These are phyloP conservation scores for Dillenia suffruticosa DNA, from an alignment of 164 flowering plant genomes.

Conservation along the genomic window DNA sequence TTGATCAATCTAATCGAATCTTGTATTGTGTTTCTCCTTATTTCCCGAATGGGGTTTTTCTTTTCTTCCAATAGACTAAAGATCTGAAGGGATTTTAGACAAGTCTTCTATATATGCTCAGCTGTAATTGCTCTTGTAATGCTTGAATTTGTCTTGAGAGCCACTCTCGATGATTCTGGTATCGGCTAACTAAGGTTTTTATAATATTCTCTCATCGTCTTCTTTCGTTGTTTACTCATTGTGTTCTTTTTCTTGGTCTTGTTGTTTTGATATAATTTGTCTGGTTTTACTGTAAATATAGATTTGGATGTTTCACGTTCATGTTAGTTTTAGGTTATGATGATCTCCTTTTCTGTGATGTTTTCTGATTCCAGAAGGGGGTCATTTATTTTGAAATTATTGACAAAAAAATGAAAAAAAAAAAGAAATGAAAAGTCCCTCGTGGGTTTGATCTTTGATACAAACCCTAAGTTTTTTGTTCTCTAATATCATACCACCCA, in stretches of 20 bases:
- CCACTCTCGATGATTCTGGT: slow-evolving; percentile 34
- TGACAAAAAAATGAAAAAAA: neutral
- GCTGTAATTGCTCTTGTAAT: slow-evolving; percentile 7
- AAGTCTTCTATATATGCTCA: too few species aligned
- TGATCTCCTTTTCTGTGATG: slow-evolving; percentile 4
- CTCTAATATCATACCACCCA: slow-evolving; percentile 22
- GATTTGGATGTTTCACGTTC: neutral
- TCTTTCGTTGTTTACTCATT: neutral
- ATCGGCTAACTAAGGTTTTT: slow-evolving; percentile 18
- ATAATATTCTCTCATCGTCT: neutral
- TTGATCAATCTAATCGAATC: too few species aligned
- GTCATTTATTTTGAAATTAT: slow-evolving; percentile 1
- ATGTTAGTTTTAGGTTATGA: neutral
- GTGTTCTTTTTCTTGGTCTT: slow-evolving; percentile 8
- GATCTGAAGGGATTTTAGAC: too few species aligned
- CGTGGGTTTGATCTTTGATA: neutral
- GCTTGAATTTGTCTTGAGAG: slow-evolving; percentile 19
- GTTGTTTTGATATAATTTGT: neutral
- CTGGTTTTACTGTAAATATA: slow-evolving; percentile 10
- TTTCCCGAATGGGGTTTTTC: too few species aligned
- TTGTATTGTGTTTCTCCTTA: too few species aligned
- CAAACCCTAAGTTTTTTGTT: neutral
- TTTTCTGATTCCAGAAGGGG: slow-evolving; percentile 21
- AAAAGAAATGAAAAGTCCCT: too few species aligned
- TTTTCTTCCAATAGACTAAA: too few species aligned